Evolutionary conservation across 2,329 filamentous ascomycete genomes (phyloP).

Genomic region (Xylariaceae sp.): DNA sequence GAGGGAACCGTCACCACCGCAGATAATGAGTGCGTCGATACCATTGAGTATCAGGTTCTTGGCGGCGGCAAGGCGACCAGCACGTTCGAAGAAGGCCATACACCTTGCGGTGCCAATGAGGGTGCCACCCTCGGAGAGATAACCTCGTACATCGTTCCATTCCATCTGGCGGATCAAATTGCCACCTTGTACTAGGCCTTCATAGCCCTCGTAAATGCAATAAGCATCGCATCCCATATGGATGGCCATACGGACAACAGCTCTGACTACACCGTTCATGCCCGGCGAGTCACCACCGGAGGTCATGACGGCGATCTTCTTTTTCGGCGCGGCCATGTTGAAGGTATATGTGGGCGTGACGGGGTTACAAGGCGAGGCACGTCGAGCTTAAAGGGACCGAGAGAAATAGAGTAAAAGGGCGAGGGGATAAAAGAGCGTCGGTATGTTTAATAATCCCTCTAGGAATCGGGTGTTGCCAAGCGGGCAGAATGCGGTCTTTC

Average conservation of each 20-base stretch:
- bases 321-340: slow-evolving; percentile 52
- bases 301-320: slow-evolving; percentile 88
- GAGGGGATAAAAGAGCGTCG: neutral
- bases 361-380: neutral
- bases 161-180: slow-evolving; percentile 84
- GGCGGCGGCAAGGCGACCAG: slow-evolving; percentile 80
- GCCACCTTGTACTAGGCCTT: slow-evolving; percentile 88
- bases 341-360: slow-evolving; percentile 3
- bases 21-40: slow-evolving; percentile 95
- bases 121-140: slow-evolving; percentile 90
- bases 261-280: slow-evolving; percentile 90
- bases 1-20: slow-evolving; percentile 93
- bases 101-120: slow-evolving; percentile 94
- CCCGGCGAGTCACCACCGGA: slow-evolving; percentile 92
- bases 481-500: slow-evolving; percentile 20
- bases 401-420: neutral
- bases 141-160: slow-evolving; percentile 95
- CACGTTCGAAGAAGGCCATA: slow-evolving; percentile 87
- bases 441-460: neutral
- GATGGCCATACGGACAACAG: slow-evolving; percentile 89
- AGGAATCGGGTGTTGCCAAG: neutral
- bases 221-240: slow-evolving; percentile 80
- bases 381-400: neutral
- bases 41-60: slow-evolving; percentile 93
- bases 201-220: slow-evolving; percentile 91